Percentiles rank a stretch among this genome's conserved stretches.
These are phyloP conservation scores for Aschersonia sp. DNA, from an alignment of 2,329 filamentous ascomycete species.

Conservation along the genomic window DNA sequence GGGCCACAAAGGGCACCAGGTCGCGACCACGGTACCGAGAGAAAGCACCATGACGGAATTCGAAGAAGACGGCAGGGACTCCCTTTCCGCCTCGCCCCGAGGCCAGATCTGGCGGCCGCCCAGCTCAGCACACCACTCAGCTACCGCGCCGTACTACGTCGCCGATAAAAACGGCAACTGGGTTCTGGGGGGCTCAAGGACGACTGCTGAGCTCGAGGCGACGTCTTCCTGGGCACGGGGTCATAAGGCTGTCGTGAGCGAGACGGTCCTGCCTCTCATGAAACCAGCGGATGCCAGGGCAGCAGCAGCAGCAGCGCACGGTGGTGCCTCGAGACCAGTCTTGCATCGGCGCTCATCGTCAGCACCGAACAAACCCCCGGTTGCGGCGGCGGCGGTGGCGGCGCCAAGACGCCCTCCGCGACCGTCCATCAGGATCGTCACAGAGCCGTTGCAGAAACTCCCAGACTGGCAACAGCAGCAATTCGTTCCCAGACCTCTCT, in stretches of 20 bases:
- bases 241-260: conserved; percentile 1
- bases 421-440: conserved; percentile 1
- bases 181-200: conserved; percentile 26
- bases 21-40: conserved; percentile 7
- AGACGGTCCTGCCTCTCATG: background rate
- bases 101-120: conserved; percentile 37
- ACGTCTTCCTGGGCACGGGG: conserved; percentile 15
- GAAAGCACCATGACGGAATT: conserved; percentile 37
- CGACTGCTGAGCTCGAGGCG: conserved; percentile 38
- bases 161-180: conserved; percentile 39
- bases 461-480: conserved; percentile 2
- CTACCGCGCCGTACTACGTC: conserved; percentile 29
- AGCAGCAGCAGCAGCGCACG: background rate
- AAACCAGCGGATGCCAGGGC: too few relatives aligned
- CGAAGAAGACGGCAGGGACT: conserved; percentile 29
- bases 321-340: too few relatives aligned
- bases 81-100: conserved; percentile 16
- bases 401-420: background rate
- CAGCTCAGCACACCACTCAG: conserved; percentile 27
- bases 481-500: conserved; percentile 9
- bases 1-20: conserved; percentile 2
- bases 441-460: background rate
- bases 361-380: background rate
- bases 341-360: too few relatives aligned
- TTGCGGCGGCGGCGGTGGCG: background rate